These are phyloP conservation scores for Massospora cicadina DNA, from an alignment of 371 early-diverging fungal genomes.

Conservation along the genomic window DNA sequence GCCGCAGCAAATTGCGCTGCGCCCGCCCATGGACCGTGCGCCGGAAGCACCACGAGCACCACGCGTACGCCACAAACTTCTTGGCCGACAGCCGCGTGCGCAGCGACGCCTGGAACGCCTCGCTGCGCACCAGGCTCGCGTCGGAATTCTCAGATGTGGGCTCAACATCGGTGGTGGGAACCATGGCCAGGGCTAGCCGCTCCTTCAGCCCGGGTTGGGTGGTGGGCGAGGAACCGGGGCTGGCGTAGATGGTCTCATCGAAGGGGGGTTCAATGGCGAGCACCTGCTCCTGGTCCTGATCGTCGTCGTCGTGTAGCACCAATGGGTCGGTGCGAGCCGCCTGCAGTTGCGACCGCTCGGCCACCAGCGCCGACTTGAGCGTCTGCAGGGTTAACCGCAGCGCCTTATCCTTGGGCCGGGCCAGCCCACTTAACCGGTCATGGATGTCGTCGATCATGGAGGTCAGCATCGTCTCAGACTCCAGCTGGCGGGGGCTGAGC, in stretches of 20 bases:
- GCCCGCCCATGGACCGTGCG: constrained; percentile 1
- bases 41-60: constrained; percentile 6
- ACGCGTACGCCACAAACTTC: constrained; percentile 6
- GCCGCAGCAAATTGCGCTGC: not conserved
- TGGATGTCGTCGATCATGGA: constrained; percentile 1
- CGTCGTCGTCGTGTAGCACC: not conserved
- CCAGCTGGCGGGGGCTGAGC: not conserved
- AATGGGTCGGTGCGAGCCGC: not conserved
- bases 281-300: not conserved
- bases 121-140: not conserved
- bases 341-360: not conserved
- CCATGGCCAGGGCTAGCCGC: not conserved
- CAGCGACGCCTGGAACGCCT: not conserved
- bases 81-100: not conserved
- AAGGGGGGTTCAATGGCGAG: not conserved
- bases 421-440: not conserved
- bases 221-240: not conserved
- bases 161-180: not conserved
- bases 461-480: not conserved
- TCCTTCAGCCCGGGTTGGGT: not conserved
- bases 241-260: not conserved
- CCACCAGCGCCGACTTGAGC: constrained; percentile 1
- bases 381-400: not conserved
- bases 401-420: not conserved
- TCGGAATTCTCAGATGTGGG: not conserved